Base-by-base conservation (phyloP, 2,329 filamentous ascomycete species). In the Claviceps sp. region DNA sequence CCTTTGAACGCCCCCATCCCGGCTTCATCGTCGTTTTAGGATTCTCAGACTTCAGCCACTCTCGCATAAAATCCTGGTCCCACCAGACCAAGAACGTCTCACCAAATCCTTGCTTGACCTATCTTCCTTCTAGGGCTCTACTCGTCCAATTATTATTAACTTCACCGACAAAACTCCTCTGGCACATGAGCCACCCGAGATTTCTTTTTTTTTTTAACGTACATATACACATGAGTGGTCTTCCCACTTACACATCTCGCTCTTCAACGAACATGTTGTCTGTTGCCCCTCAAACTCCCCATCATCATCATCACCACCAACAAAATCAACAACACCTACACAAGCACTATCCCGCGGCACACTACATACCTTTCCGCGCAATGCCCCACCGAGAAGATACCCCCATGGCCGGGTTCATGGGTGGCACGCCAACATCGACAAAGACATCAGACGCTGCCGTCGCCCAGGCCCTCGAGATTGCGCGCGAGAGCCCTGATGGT, bases 381-480 rank as follows among this genome's bases (percentile, higher is more conserved):
- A 59, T 59, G 58, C 58, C 58, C 53, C 58, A 60, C 47, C 57
- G 58, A 44, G 57, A 58, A 47, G 56, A 56, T 3, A 50, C 53
- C 9, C 54, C 57, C 20, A 46, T 52, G 29, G 49, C 56, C 34
- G 34, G 54, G 47, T 52, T 50, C 49, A 48, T 22, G 37, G 52
- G 52, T 37, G 47, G 37, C 26, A 45, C 51, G 26, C 44, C 50
- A 20, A 43, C 53, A 43, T 40, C 54, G 4, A n/a, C 52, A 57
- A 55, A 60, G 43, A 53, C 53, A 22, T 61, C 66, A 47, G 64
- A 68, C 37, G 60, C 70, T 55, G 69, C 67, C 50, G 78, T 88
- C 52, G 73, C 79, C 55, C 76, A 82, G 64, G 86, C 86, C 23
- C 75, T 94, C 51, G 82, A 90, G 61, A 78, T 86, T 53, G 88